Conservation (phyloP, 192 early-diverging fungal genomes). For the Kickxella alabastrina region DNA sequence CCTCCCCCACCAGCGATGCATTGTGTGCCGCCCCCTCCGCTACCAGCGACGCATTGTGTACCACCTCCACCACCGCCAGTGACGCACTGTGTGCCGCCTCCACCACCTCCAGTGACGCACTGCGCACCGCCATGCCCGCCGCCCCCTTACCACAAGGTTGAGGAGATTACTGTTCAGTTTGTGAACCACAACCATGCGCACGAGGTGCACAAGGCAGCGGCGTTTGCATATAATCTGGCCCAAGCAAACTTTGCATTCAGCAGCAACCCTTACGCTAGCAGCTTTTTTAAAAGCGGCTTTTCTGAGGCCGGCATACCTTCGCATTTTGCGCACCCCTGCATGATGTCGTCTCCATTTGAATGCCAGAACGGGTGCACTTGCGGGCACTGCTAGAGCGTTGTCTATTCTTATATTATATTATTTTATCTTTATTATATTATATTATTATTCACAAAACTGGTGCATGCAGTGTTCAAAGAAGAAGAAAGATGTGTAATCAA, state of each 20-base stretch:
- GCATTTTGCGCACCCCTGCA: slow-evolving; percentile 25
- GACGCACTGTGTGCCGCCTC: no score
- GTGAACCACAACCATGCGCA: slow-evolving; percentile 1
- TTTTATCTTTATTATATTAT: no score
- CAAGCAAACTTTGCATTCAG: slow-evolving; percentile 41
- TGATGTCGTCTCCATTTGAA: slow-evolving; percentile 41
- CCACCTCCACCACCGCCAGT: no score
- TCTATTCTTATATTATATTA: no score
- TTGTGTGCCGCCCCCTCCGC: no score
- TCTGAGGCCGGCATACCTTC: slow-evolving; percentile 35
- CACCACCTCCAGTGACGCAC: not conserved
- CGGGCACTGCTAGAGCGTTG: not conserved
- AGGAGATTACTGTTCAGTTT: slow-evolving; percentile 3
- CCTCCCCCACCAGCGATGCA: no score
- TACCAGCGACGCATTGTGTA: no score
- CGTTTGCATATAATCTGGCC: slow-evolving; percentile 27
- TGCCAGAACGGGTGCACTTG: slow-evolving; percentile 14
- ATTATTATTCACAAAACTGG: no score
- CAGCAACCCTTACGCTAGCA: slow-evolving; percentile 36
- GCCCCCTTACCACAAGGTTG: not conserved
- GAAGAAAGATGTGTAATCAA: no score
- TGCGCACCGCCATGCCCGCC: not conserved
- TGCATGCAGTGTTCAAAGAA: no score
- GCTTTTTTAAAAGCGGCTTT: slow-evolving; percentile 46
- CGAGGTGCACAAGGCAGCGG: slow-evolving; percentile 10